Base-by-base conservation (phyloP, 805 yeast species). In the Candida insectorum region DNA sequence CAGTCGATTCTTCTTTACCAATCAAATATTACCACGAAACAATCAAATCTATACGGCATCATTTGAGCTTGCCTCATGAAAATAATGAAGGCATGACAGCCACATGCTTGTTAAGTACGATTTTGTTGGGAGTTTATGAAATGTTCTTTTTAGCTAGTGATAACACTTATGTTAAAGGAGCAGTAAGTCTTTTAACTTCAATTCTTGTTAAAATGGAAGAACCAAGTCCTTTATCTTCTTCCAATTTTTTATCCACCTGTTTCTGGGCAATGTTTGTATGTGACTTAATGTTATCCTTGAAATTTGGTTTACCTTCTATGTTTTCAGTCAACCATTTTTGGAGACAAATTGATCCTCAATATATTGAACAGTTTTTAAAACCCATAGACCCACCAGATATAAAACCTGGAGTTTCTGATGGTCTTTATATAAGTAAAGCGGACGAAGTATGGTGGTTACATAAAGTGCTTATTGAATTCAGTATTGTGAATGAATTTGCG, bases 161-260 rank as follows among this genome's bases (percentile, higher is more conserved):
- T 28, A 55, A 55, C 24, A 57, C 65, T 3, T 58, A 65, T 37
- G 58, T 61, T 24, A 62, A 56, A 43, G 67, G 65, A 1, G 69
- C 69, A 1, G 52, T 58, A 6, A 49, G 56, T 19, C 52, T 64
- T 9, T 46, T 64, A 17, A 45, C 54, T 17, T 53, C 63, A 6
- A 49, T 63, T 4, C 44, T 60, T 26, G 37, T 46, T 17, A 47
- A 44, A 28, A 31, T 39, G 4, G 36, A 40, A n/a, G 36, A 36
- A 6, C 24, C 17, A 6, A 43, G 39, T 36, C 41, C 44, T 3
- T 45, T 63, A 28, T 49, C 46, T 18, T 39, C 37, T 21, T 55
- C 62, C 1, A 59, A 56, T 5, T 60, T 64, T 31, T 51, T 54
- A 30, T 52, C 51, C 24, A 45, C 58, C 20, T 58, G 68, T 30